phyloP scores from a whole-genome alignment of 1,139 yeast species.

The Geotrichum histeridarum region DNA sequence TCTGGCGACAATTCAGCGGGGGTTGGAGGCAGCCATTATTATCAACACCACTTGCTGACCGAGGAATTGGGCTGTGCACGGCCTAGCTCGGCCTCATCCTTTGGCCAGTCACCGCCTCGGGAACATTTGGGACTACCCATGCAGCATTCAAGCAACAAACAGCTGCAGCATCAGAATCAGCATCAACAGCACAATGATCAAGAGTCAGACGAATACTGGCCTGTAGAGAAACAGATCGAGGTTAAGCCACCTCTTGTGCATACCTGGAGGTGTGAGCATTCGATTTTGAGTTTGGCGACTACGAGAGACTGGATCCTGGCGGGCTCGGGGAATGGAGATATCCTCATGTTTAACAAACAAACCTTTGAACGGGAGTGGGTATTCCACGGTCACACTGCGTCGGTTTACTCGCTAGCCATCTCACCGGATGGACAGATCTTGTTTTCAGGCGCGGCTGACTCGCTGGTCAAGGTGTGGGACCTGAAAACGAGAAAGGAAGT shows the following conservation, averaged over 20 bases:
- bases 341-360: slow-evolving; percentile 63
- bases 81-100: not conserved
- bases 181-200: not conserved
- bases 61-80: slow-evolving; percentile 12
- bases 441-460: slow-evolving; percentile 87
- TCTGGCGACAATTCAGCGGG: no score
- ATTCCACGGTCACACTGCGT: slow-evolving; percentile 46
- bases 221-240: not conserved
- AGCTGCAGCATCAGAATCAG: no score
- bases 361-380: slow-evolving; percentile 51
- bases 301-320: slow-evolving; percentile 65
- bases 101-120: not conserved
- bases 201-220: slow-evolving; percentile 14
- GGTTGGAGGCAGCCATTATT: no score
- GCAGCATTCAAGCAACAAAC: no score
- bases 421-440: slow-evolving; percentile 56
- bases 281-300: slow-evolving; percentile 73
- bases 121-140: no score
- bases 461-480: slow-evolving; percentile 82
- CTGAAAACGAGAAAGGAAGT: slow-evolving; percentile 40
- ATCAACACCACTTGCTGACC: not conserved
- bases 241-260: slow-evolving; percentile 45
- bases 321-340: slow-evolving; percentile 90
- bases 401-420: slow-evolving; percentile 59
- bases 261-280: slow-evolving; percentile 67